phyloP scores from a whole-genome alignment of 164 flowering plant species.

The Vitis riparia region DNA sequence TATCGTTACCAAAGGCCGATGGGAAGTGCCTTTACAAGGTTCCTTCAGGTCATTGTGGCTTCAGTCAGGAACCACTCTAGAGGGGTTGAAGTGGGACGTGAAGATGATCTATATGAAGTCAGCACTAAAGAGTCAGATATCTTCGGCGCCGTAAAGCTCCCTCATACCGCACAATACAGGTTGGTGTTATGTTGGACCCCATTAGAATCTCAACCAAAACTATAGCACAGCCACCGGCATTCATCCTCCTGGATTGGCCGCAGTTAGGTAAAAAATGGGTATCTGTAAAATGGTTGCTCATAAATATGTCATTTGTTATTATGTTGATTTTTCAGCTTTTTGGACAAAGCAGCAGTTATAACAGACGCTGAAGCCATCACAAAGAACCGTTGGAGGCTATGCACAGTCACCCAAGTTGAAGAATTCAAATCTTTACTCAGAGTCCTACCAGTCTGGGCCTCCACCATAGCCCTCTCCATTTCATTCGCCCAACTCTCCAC shows the following conservation, averaged over 20 bases:
- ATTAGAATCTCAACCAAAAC: background rate
- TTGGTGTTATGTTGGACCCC: conserved; percentile 7
- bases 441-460: conserved; percentile 64
- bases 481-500: conserved; percentile 64
- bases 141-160: conserved; percentile 55
- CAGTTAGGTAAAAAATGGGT: no score
- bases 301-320: background rate
- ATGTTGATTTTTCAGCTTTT: conserved; percentile 37
- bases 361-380: conserved; percentile 29
- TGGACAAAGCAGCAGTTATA: conserved; percentile 68
- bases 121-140: conserved; percentile 48
- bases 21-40: conserved; percentile 76
- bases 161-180: conserved; percentile 57
- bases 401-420: conserved; percentile 79
- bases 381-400: conserved; percentile 55
- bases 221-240: no score
- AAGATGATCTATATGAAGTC: conserved; percentile 48
- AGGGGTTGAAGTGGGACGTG: conserved; percentile 28
- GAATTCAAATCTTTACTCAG: conserved; percentile 58
- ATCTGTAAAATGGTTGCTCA: no score
- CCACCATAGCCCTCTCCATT: conserved; percentile 68
- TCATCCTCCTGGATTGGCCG: no score
- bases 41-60: conserved; percentile 59
- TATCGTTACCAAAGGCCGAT: conserved; percentile 69
- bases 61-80: conserved; percentile 40